Evolutionary conservation across 1,284 basidiomycete species (phyloP), one percentile per base, ranked within the genome.

Genomic region (Fomitopsis palustris): DNA sequence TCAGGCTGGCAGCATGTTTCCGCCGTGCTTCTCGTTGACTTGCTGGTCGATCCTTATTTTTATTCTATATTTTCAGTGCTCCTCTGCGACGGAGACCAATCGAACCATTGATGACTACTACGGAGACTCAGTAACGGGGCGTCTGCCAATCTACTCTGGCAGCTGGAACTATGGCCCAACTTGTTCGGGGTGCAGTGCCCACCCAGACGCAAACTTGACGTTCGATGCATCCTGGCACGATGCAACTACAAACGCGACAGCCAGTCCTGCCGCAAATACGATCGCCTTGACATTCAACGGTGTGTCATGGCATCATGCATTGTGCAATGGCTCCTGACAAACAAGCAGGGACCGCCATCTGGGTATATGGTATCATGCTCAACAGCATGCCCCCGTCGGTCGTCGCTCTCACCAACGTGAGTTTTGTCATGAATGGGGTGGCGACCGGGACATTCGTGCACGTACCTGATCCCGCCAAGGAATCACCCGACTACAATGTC

Each of bases 111-210:
- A 54, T 25, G 53, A 54, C 25, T 29, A 54, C 17, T 39, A 39
- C 25, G 53, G 53, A 7, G 63, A 65, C 33, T 56, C 54, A n/a
- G 38, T 57, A 9, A 54, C 53, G 12, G 38, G 53, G 25, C 38
- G 10, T 29, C 21, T 19, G 21, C 53, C 53, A 16, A 25, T 29
- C 17, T 54, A 54, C 38, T 35, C 33, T 10, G n/a, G 27, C 21
- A 35, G 33, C 38, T 54, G 53, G 53, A 54, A 41, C 38, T 54
- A 54, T 17, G 53, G 53, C 19, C 53, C 53, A 14, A 29, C 37
- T n/a, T 52, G 49, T 37, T 52, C 49, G 21, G 49, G 10, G 19
- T 52, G 49, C 25, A 19, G 16, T 16, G 31, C 21, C 21, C 49
- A 52, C 8, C 49, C 49, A n/a, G 19, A 17, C n/a, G 29, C 49